Conservation (phyloP, 495 filamentous ascomycete species). For the Penicillium salamii region DNA sequence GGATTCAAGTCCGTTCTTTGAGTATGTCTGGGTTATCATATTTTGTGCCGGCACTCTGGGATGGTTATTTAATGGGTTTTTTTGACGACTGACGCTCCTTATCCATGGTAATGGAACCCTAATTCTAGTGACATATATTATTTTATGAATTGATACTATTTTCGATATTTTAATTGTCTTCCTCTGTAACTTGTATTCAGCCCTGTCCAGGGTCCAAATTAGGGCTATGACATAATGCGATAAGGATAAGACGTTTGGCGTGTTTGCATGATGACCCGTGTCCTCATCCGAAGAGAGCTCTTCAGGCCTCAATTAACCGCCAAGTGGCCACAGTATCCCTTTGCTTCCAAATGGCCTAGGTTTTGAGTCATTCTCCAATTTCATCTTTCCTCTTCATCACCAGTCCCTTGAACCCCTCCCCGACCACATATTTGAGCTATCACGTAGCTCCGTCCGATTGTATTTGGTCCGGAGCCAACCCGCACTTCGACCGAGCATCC, state of each 20-base stretch:
- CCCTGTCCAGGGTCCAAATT: neutral
- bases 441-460: slow-evolving; percentile 12
- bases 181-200: too few relatives aligned
- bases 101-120: slow-evolving; percentile 5
- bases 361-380: slow-evolving; percentile 1
- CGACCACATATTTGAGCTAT: slow-evolving; percentile 7
- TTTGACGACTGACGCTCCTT: slow-evolving; percentile 9
- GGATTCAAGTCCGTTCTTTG: slow-evolving; percentile 1
- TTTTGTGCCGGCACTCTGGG: slow-evolving; percentile 2
- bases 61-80: slow-evolving; percentile 9
- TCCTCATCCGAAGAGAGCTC: slow-evolving; percentile 24
- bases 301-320: slow-evolving; percentile 28
- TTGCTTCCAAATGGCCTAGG: slow-evolving; percentile 22
- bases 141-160: neutral
- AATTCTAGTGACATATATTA: slow-evolving; percentile 3
- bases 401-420: neutral
- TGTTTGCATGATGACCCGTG: slow-evolving; percentile 26
- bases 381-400: neutral
- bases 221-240: slow-evolving; percentile 17
- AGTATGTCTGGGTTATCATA: slow-evolving; percentile 4
- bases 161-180: neutral
- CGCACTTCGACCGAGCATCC: slow-evolving; percentile 10
- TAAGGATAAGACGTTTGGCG: neutral
- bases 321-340: slow-evolving; percentile 39
- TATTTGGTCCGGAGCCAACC: slow-evolving; percentile 21